phyloP scores from a whole-genome alignment of 2,329 filamentous ascomycete genomes.

The Sporothrix variecibatus region DNA sequence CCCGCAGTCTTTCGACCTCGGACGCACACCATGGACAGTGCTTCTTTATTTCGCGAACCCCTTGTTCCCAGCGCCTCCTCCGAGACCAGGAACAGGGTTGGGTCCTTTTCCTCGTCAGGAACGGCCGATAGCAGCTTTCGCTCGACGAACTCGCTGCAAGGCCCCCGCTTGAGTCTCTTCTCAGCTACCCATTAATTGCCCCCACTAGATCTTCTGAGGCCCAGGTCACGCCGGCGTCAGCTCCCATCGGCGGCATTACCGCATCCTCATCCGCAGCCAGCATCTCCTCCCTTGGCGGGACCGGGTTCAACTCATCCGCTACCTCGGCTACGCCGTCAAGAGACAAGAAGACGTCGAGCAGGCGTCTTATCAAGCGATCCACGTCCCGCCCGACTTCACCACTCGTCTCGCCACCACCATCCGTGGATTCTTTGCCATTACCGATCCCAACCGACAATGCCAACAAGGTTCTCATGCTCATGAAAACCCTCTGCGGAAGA shows the following conservation, averaged over 20 bases:
- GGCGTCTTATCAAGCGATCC: slow-evolving; percentile 57
- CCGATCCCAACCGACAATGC: slow-evolving; percentile 67
- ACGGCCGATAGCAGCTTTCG: slow-evolving; percentile 51
- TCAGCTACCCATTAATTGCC: slow-evolving; percentile 43
- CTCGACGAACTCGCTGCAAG: slow-evolving; percentile 42
- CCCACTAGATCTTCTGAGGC: slow-evolving; percentile 41
- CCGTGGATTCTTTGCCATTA: slow-evolving; percentile 60
- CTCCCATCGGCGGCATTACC: slow-evolving; percentile 12
- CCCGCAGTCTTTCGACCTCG: slow-evolving; percentile 50
- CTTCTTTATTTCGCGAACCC: slow-evolving; percentile 49
- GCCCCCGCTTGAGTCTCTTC: slow-evolving; percentile 46
- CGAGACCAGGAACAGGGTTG: slow-evolving; percentile 64
- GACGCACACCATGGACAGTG: slow-evolving; percentile 60
- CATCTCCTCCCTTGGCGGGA: slow-evolving; percentile 19
- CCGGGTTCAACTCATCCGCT: not conserved
- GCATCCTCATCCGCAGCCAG: slow-evolving; percentile 28
- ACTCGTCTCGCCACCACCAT: slow-evolving; percentile 54
- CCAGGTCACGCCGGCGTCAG: slow-evolving; percentile 37
- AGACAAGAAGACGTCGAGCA: slow-evolving; percentile 51
- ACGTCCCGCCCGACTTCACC: slow-evolving; percentile 62
- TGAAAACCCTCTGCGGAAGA: slow-evolving; percentile 74
- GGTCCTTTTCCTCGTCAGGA: slow-evolving; percentile 67
- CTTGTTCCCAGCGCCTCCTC: slow-evolving; percentile 40
- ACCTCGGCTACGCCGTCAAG: not conserved
- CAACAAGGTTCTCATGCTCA: slow-evolving; percentile 70